phyloP scores from a whole-genome alignment of 208 protist genomes.

The Polymyxa betae region DNA sequence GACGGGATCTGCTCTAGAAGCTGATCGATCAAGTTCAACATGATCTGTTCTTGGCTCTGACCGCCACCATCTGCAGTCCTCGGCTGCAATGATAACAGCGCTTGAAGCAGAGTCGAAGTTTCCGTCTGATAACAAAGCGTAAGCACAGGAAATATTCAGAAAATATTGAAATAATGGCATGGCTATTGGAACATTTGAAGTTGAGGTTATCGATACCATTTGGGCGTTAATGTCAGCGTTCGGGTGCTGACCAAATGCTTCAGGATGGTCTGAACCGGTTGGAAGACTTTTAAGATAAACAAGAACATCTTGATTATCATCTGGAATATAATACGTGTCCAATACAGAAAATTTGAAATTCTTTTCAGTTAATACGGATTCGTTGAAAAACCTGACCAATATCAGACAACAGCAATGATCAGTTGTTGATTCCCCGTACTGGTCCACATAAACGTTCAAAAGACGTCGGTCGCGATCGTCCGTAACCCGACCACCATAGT shows the following conservation, averaged over 20 bases:
- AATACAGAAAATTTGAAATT: slow-evolving; percentile 82
- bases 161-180: no score
- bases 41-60: slow-evolving; percentile 59
- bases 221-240: slow-evolving; percentile 96
- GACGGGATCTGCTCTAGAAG: slow-evolving; percentile 68
- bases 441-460: slow-evolving; percentile 92
- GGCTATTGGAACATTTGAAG: not conserved
- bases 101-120: slow-evolving; percentile 86
- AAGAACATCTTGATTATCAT: slow-evolving; percentile 71
- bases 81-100: slow-evolving; percentile 85
- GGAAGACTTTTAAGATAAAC: slow-evolving; percentile 86
- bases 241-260: slow-evolving; percentile 96
- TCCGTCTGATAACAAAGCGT: slow-evolving; percentile 69
- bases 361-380: slow-evolving; percentile 77
- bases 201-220: slow-evolving; percentile 70
- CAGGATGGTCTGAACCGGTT: slow-evolving; percentile 84
- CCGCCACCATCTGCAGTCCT: slow-evolving; percentile 71
- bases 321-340: slow-evolving; percentile 74
- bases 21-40: slow-evolving; percentile 64
- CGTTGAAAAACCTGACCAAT: slow-evolving; percentile 51
- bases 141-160: no score
- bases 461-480: slow-evolving; percentile 95
- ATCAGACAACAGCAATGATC: slow-evolving; percentile 27
- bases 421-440: slow-evolving; percentile 81
- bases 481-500: slow-evolving; percentile 97